Percentiles rank a stretch among this genome's conserved stretches.
These are phyloP conservation scores for Tolypocladium cylindrosporum DNA, from an alignment of 2,329 filamentous ascomycete genomes.

Conservation along the genomic window DNA sequence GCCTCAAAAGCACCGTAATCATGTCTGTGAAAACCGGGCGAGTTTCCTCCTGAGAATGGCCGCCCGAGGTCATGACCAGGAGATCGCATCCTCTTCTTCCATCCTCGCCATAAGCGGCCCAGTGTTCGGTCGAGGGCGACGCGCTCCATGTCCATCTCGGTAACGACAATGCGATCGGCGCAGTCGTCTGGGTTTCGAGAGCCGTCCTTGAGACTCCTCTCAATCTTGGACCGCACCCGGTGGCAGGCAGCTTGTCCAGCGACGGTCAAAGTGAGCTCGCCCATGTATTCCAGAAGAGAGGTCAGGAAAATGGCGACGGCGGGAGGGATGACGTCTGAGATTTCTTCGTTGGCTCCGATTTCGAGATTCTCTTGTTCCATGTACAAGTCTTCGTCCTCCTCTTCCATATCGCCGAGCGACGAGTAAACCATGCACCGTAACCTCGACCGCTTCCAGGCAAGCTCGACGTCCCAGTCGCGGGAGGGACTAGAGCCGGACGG, in stretches of 20 bases:
- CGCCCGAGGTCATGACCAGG: slow-evolving; percentile 37
- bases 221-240: slow-evolving; percentile 48
- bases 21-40: slow-evolving; percentile 18
- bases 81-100: slow-evolving; percentile 75
- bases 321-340: slow-evolving; percentile 68
- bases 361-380: slow-evolving; percentile 71
- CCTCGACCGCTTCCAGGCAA: slow-evolving; percentile 87
- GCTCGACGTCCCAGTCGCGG: slow-evolving; percentile 76
- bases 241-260: slow-evolving; percentile 76
- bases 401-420: slow-evolving; percentile 90
- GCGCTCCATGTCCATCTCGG: slow-evolving; percentile 87
- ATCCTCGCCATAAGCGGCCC: slow-evolving; percentile 84
- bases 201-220: slow-evolving; percentile 48
- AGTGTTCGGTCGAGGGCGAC: slow-evolving; percentile 82
- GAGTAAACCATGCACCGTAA: slow-evolving; percentile 98
- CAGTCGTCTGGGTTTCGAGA: slow-evolving; percentile 34
- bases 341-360: slow-evolving; percentile 42
- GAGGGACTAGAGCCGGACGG: slow-evolving; percentile 37
- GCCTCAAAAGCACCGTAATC: slow-evolving; percentile 27
- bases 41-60: slow-evolving; percentile 39
- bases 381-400: slow-evolving; percentile 89
- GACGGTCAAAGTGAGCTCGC: slow-evolving; percentile 80
- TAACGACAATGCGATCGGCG: slow-evolving; percentile 65
- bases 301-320: slow-evolving; percentile 93
- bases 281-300: slow-evolving; percentile 87